Base-by-base conservation (phyloP, 169 alveolate species). In the Cryptosporidium xiaoi region DNA sequence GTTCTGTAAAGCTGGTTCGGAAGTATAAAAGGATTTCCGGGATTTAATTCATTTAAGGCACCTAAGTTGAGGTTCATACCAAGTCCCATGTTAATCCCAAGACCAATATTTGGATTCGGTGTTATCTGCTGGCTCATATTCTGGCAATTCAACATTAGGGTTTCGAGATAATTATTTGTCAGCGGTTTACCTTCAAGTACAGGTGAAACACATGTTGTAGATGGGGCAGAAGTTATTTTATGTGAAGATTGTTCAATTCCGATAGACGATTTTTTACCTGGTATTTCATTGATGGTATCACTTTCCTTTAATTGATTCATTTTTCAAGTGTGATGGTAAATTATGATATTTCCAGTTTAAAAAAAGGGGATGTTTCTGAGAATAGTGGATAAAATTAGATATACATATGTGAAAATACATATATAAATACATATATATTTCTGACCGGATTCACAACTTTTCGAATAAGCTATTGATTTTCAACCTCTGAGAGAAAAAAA, bases 161-260 rank as follows among this genome's bases (percentile, higher is more conserved):
- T 34, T n/a, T 77, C 87, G 15, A 62, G 31, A 60, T 77, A 60
- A 48, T 48, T 56, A 77, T 77, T 77, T 27, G 64, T 58, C 24
- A 34, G 44, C 24, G 36, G 31, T 40, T 77, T 77, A 8, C 87
- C 87, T 40, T 77, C 87, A 18, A 77, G 29, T 10, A 77, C 34
- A 16, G 87, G 87, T 34, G 87, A 77, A 7, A 77, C 87, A 62
- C 87, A 77, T 60, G 87, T 40, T 44, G 87, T 77, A 3, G 87
- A 44, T 77, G 87, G 77, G 48, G 6, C 51, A 24, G 64, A 56
- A n/a, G 51, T 56, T 36, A 40, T 7, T 71, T 12, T 60, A n/a
- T 56, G 20, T 15, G 64, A 69, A n/a, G 84, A 10, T 7, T 56
- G 71, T 16, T 77, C 87, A 77, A 16, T 77, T 20, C 40, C 44